Percentiles rank a stretch among this genome's conserved stretches.
These are phyloP conservation scores for Yamadazyma sp. DNA, from an alignment of 1,139 yeast genomes.

Conservation along the genomic window DNA sequence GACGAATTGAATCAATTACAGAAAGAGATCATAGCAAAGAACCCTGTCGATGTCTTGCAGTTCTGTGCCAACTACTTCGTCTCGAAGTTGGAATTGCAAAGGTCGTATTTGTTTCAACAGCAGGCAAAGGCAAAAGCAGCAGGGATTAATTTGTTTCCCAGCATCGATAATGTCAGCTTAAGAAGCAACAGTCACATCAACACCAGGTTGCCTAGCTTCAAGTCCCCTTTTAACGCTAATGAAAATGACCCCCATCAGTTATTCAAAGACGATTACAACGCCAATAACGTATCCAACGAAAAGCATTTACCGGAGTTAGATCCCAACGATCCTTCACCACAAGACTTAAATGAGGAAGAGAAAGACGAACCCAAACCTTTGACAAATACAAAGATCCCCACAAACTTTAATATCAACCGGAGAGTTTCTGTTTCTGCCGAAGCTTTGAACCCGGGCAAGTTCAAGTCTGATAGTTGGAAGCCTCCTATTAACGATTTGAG, in stretches of 20 bases:
- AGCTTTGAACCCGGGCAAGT: constrained; percentile 59
- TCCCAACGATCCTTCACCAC: constrained; percentile 20
- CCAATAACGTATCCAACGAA: constrained; percentile 27
- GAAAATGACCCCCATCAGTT: constrained; percentile 58
- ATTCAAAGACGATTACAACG: constrained; percentile 49
- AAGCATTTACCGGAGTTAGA: constrained; percentile 23
- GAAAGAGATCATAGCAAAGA: constrained; percentile 57
- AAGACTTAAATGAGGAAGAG: constrained; percentile 9
- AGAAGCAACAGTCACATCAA: constrained; percentile 25
- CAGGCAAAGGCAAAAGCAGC: constrained; percentile 52
- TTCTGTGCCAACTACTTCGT: constrained; percentile 75
- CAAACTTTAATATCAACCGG: constrained; percentile 73
- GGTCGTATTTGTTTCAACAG: constrained; percentile 54
- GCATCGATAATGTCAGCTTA: constrained; percentile 27
- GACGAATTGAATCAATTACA: constrained; percentile 64
- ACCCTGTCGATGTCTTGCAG: constrained; percentile 70
- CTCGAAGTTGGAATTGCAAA: constrained; percentile 58
- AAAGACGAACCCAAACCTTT: constrained; percentile 19
- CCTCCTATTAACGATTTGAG: constrained; percentile 71
- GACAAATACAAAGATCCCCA: constrained; percentile 39
- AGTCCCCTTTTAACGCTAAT: constrained; percentile 59
- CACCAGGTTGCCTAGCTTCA: constrained; percentile 52
- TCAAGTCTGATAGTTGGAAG: constrained; percentile 63
- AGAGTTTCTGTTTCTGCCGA: constrained; percentile 89
- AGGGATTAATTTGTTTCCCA: constrained; percentile 55